Percentiles rank a stretch among this genome's conserved stretches.
These are phyloP conservation scores for Colletotrichum orbiculare DNA, from an alignment of 2,329 filamentous ascomycete species.

Conservation along the genomic window DNA sequence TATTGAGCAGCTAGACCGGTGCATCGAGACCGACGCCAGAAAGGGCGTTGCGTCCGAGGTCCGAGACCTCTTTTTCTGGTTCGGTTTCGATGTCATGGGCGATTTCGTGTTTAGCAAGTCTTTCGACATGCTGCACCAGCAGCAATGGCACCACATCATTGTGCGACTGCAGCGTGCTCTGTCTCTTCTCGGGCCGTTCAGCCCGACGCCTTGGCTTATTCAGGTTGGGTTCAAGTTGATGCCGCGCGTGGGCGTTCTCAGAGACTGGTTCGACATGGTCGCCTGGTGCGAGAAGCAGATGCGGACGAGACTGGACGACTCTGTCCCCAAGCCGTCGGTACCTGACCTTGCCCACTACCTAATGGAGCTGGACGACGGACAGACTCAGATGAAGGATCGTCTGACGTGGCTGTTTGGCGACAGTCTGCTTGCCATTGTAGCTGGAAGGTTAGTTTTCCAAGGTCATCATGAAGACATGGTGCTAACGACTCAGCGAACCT, in stretches of 20 bases:
- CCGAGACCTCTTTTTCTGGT: slow-evolving; percentile 43
- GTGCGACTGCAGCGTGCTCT: slow-evolving; percentile 41
- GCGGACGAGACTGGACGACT: slow-evolving; percentile 26
- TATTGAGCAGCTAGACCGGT: slow-evolving; percentile 37
- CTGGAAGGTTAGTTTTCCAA: slow-evolving; percentile 35
- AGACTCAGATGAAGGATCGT: slow-evolving; percentile 23
- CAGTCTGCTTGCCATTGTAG: slow-evolving; percentile 39
- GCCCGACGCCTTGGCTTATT: slow-evolving; percentile 43
- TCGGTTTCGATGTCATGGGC: slow-evolving; percentile 49
- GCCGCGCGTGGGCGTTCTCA: slow-evolving; percentile 35
- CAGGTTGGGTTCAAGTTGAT: slow-evolving; percentile 40
- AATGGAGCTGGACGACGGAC: slow-evolving; percentile 30
- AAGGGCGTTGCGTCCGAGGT: slow-evolving; percentile 32
- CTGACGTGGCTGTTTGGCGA: slow-evolving; percentile 36
- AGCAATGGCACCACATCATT: slow-evolving; percentile 44
- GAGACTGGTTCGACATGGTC: slow-evolving; percentile 40
- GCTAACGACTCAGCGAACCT: slow-evolving; percentile 36
- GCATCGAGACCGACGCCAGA: slow-evolving; percentile 37
- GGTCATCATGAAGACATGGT: not conserved
- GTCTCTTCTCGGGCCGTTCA: slow-evolving; percentile 44
- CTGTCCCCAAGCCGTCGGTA: slow-evolving; percentile 22
- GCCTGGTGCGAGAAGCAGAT: slow-evolving; percentile 40
- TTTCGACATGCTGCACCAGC: slow-evolving; percentile 46
- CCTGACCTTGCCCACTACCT: slow-evolving; percentile 32
- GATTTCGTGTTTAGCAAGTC: slow-evolving; percentile 49